Evolutionary conservation across 495 filamentous ascomycete species (phyloP), one percentile per base, ranked within the genome.

Genomic region (Cercophora sp.): DNA sequence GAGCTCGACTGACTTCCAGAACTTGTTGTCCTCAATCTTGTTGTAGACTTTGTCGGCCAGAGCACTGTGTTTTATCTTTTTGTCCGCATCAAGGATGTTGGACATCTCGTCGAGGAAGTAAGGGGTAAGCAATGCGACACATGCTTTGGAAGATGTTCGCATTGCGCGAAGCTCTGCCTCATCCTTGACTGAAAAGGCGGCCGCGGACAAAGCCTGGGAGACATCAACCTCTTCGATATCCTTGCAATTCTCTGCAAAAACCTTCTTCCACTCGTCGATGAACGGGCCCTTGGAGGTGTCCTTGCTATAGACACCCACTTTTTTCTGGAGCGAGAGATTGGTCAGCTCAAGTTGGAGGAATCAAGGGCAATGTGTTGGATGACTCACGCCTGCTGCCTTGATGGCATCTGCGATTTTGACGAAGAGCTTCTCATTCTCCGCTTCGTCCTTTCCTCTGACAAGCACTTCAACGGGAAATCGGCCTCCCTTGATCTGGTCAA

Each of bases 21-120:
- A 99, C 61, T 94, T 95, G 6, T 78, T 67, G 59, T 97, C 92
- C 56, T 96, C 91, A 44, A 99, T 83, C 68, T 96, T 97, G 48
- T 77, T 76, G 54, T 91, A 86, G 44, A 99, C 85, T 66, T 90
- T 95, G 55, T 85, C 80, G 2, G 88, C 80, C 8, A 99, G 79
- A 16, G 80, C 78, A 57, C 84, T 86, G 67, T 99, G 92, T 29
- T 89, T 92, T 63, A 97, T 89, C 61, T 96, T 95, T 74, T 96
- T 94, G 66, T 96, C 93, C 56, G 87, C 85, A 57, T 99, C 93
- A 51, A 99, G 80, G 43, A 96, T 82, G 53, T 84, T 85, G 35
- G 92, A 96, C 91, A 99, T 96, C 65, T 96, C 89, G 65, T 97
- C 94, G 48, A 96, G 83, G 65, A 96, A 96, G 68, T 91, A 97